These are phyloP conservation scores for Penicillium sp. DNA, from an alignment of 2,329 filamentous ascomycete species.

Conservation along the genomic window DNA sequence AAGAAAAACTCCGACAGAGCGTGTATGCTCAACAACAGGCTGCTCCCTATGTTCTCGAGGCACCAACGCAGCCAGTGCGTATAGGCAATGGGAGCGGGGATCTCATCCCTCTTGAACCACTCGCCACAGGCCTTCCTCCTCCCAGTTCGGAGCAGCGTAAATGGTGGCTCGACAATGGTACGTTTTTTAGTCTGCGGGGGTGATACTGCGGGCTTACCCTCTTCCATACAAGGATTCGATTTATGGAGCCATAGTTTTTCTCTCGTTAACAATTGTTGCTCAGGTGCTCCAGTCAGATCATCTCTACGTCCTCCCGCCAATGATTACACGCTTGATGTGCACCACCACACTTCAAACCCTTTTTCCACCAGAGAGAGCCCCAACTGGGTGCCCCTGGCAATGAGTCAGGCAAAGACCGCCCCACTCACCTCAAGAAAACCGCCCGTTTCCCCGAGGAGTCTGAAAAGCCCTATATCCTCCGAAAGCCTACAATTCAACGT, in stretches of 20 bases:
- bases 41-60: constrained; percentile 57
- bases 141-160: constrained; percentile 66
- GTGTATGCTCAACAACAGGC: constrained; percentile 74
- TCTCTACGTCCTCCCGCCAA: constrained; percentile 68
- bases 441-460: constrained; percentile 28
- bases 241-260: constrained; percentile 12
- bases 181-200: constrained; percentile 22
- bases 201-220: background rate
- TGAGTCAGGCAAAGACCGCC: constrained; percentile 13
- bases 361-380: constrained; percentile 75
- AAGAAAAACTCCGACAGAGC: constrained; percentile 72
- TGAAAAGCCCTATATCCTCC: background rate
- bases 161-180: constrained; percentile 70
- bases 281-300: constrained; percentile 75
- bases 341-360: constrained; percentile 75
- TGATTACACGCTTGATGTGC: constrained; percentile 70
- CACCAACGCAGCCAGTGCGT: constrained; percentile 28
- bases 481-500: background rate
- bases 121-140: constrained; percentile 75
- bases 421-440: constrained; percentile 24
- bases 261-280: background rate
- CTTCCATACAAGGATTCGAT: background rate
- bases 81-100: constrained; percentile 67
- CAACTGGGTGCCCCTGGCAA: constrained; percentile 72
- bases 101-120: constrained; percentile 77